Conservation (phyloP, 1,139 yeast genomes). For the Protomyces gravidus region DNA sequence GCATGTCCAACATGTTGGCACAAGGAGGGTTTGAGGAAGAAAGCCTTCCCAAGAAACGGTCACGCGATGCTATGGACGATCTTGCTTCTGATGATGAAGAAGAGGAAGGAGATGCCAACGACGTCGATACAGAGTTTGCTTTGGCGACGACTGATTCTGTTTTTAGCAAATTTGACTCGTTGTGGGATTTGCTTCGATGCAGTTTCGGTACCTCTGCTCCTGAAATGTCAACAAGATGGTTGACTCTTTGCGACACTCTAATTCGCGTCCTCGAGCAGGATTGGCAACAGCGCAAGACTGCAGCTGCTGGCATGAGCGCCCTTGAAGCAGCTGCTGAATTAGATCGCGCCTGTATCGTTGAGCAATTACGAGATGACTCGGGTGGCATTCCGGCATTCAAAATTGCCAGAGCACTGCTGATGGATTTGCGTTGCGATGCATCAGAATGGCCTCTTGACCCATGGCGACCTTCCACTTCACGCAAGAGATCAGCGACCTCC, state of each 20-base stretch:
- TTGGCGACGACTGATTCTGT: conserved; percentile 16
- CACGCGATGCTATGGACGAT: background rate
- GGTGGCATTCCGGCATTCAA: background rate
- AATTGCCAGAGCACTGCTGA: background rate
- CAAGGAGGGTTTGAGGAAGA: background rate
- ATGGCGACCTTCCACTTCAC: background rate
- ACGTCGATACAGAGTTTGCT: background rate
- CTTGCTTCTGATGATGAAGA: background rate
- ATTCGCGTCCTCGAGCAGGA: background rate
- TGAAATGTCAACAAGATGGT: background rate
- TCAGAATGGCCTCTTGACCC: background rate
- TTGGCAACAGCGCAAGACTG: background rate
- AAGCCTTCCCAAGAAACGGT: background rate
- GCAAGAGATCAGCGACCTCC: background rate
- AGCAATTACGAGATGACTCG: background rate
- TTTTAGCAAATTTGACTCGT: background rate
- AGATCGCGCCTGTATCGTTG: background rate
- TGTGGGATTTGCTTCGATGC: conserved; percentile 13
- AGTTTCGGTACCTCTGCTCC: background rate
- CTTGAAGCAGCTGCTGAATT: background rate
- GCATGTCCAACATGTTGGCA: background rate
- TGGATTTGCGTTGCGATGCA: background rate
- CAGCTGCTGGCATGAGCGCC: background rate
- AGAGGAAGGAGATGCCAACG: background rate
- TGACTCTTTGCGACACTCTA: background rate